phyloP scores from a whole-genome alignment of 495 filamentous ascomycete genomes.

The Hypoxylon cercidicola region DNA sequence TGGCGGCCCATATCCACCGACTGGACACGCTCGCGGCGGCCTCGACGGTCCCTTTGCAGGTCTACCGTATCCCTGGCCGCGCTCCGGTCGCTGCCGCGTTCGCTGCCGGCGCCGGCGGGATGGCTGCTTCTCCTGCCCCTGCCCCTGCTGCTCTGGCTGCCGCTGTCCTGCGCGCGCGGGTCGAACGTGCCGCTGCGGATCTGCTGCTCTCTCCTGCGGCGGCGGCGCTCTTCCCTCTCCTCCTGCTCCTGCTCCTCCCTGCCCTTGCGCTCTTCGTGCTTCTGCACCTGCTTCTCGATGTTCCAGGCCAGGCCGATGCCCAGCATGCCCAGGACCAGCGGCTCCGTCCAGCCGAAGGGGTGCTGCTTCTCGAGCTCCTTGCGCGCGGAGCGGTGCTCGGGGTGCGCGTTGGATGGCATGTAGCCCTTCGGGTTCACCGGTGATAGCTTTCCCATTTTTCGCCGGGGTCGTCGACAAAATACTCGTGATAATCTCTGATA shows the following conservation, averaged over 20 bases:
- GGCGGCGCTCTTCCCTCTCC: constrained; percentile 18
- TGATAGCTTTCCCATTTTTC: constrained; percentile 32
- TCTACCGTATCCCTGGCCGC: constrained; percentile 25
- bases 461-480: not conserved
- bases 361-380: constrained; percentile 44
- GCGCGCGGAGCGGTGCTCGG: constrained; percentile 43
- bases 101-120: not conserved
- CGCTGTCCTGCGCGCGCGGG: not conserved
- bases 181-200: constrained; percentile 15
- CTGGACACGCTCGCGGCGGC: constrained; percentile 11
- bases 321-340: constrained; percentile 37
- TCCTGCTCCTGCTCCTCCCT: constrained; percentile 24
- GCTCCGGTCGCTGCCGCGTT: constrained; percentile 14
- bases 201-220: constrained; percentile 6
- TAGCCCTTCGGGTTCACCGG: constrained; percentile 29
- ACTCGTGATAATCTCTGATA: not conserved
- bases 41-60: constrained; percentile 1
- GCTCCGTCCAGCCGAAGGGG: constrained; percentile 37
- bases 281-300: constrained; percentile 44
- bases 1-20: constrained; percentile 17
- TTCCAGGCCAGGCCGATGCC: constrained; percentile 44
- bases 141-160: not conserved
- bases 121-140: constrained; percentile 10
- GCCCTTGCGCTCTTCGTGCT: constrained; percentile 41
- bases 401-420: constrained; percentile 46